Conservation (phyloP, 768 basidiomycete species). For the Phaeotremella fagi region DNA sequence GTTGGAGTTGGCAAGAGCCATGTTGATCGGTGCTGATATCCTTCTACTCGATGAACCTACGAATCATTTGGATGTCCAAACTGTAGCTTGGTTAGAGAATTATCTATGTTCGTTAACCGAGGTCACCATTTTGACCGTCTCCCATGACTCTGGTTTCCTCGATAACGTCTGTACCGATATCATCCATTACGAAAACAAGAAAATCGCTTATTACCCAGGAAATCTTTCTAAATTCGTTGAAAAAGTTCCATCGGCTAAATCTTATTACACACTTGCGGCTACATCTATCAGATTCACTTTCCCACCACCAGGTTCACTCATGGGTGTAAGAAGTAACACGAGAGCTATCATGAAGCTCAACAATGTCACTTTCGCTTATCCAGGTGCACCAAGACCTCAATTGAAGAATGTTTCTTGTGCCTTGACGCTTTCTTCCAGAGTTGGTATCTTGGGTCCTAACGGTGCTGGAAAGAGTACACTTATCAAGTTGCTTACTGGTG, state of each 20-base stretch:
- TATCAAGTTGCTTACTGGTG: slow-evolving; percentile 90
- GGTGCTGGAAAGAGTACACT: slow-evolving; percentile 95
- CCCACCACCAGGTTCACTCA: slow-evolving; percentile 89
- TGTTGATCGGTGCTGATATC: slow-evolving; percentile 79
- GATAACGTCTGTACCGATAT: slow-evolving; percentile 95
- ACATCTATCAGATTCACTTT: slow-evolving; percentile 84
- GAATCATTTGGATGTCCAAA: slow-evolving; percentile 55
- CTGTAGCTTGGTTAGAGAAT: slow-evolving; percentile 86
- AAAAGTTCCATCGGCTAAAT: slow-evolving; percentile 85
- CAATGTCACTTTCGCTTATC: slow-evolving; percentile 90
- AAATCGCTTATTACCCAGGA: slow-evolving; percentile 91
- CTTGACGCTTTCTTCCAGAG: slow-evolving; percentile 87
- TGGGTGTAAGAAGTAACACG: slow-evolving; percentile 95
- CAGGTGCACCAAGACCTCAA: slow-evolving; percentile 72
- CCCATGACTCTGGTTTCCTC: slow-evolving; percentile 95
- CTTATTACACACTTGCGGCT: slow-evolving; percentile 92
- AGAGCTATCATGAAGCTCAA: slow-evolving; percentile 90
- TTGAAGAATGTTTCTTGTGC: slow-evolving; percentile 84
- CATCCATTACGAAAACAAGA: slow-evolving; percentile 94
- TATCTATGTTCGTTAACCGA: slow-evolving; percentile 76
- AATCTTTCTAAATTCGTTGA: slow-evolving; percentile 87
- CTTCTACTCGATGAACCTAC: slow-evolving; percentile 50
- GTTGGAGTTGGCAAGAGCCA: slow-evolving; percentile 88
- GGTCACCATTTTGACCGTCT: slow-evolving; percentile 86
- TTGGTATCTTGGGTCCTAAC: slow-evolving; percentile 87